Conservation (phyloP, 2,329 filamentous ascomycete genomes). For the Claviceps citrina region DNA sequence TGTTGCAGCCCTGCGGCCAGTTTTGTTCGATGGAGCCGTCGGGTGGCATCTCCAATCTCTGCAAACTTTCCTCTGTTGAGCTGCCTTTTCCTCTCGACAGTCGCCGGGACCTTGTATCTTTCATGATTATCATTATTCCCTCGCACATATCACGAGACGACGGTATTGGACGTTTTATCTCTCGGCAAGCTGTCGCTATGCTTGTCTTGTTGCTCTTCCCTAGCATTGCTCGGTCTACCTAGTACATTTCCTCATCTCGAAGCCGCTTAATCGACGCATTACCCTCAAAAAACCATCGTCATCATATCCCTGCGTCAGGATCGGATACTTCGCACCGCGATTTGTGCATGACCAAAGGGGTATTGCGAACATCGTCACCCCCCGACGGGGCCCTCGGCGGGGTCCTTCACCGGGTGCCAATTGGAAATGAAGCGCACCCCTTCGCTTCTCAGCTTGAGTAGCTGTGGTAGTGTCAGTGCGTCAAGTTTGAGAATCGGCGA, state of each 20-base stretch:
- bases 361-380: background rate
- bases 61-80: background rate
- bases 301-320: no score
- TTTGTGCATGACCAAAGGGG: background rate
- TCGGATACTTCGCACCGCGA: no score
- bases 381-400: no score
- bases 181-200: background rate
- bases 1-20: background rate
- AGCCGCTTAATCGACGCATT: background rate
- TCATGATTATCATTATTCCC: background rate
- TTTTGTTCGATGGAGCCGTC: background rate
- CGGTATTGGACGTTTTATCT: background rate
- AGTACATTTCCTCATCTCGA: background rate
- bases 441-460: constrained; percentile 20
- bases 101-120: background rate
- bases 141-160: background rate
- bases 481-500: constrained; percentile 18
- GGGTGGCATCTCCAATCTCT: background rate
- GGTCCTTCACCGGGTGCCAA: background rate
- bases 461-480: constrained; percentile 19
- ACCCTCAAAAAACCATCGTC: background rate
- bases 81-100: background rate
- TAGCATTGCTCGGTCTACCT: background rate
- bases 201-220: background rate
- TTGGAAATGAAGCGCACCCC: constrained; percentile 14